Evolutionary conservation across 345 rosid species (phyloP).

Genomic region (Syzygium aqueum): DNA sequence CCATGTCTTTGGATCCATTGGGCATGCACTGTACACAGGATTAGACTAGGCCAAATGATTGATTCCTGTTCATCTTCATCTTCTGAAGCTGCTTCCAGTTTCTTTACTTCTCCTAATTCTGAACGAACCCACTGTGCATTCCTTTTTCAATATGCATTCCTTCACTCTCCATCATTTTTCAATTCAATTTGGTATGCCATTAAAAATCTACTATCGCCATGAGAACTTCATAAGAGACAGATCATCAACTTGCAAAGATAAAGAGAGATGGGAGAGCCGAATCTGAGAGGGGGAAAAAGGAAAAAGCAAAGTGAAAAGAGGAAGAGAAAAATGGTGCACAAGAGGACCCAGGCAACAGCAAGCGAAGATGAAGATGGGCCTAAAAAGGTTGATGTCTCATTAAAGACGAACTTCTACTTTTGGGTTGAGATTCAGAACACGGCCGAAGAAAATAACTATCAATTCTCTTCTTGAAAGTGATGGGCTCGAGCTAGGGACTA

Average conservation of each 20-base stretch:
- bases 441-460: not conserved
- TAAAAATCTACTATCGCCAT: not conserved
- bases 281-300: not conserved
- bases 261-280: not conserved
- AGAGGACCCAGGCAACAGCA: not conserved
- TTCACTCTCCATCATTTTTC: not conserved
- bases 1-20: not conserved
- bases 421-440: not conserved
- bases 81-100: not conserved
- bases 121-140: not conserved
- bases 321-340: not conserved
- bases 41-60: not conserved
- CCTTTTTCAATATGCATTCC: not conserved
- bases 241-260: not conserved
- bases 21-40: not conserved
- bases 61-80: not conserved
- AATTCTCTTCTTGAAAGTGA: not conserved
- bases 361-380: not conserved
- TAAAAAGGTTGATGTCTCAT: not conserved
- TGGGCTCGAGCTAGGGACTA: not conserved
- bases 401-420: not conserved
- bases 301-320: not conserved
- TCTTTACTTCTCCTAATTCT: not conserved
- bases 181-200: not conserved
- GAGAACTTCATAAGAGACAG: not conserved